Evolutionary conservation across 495 filamentous ascomycete genomes (phyloP).

Genomic region (Bacidia gigantensis): DNA sequence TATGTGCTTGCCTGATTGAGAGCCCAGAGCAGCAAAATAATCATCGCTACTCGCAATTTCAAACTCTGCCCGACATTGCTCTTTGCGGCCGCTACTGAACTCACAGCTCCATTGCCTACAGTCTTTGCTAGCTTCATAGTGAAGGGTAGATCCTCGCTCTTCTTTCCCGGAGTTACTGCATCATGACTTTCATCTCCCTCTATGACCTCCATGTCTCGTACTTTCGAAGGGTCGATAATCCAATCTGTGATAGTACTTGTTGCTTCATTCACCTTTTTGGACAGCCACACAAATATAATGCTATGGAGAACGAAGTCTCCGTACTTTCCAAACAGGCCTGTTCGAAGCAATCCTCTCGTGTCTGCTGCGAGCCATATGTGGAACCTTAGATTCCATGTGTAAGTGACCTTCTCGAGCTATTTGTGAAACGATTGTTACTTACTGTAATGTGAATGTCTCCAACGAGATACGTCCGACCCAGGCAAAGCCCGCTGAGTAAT

Average conservation of each 20-base stretch:
- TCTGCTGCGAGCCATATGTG: slow-evolving; percentile 52
- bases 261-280: slow-evolving; percentile 23
- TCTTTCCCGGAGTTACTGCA: background rate
- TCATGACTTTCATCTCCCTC: background rate
- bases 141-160: slow-evolving; percentile 4
- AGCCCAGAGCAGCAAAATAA: slow-evolving; percentile 14
- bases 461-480: slow-evolving; percentile 42
- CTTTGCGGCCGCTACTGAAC: background rate
- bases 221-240: slow-evolving; percentile 23
- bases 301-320: slow-evolving; percentile 27
- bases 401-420: background rate
- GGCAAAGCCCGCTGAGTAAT: slow-evolving; percentile 33
- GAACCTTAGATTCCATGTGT: slow-evolving; percentile 16
- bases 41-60: slow-evolving; percentile 1
- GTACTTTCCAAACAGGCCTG: slow-evolving; percentile 29
- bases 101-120: background rate
- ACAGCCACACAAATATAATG: slow-evolving; percentile 29
- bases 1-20: slow-evolving; percentile 14
- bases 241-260: slow-evolving; percentile 26
- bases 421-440: background rate
- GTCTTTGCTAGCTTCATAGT: background rate
- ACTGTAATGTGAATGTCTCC: slow-evolving; percentile 44
- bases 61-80: background rate
- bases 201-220: background rate
- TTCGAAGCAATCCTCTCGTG: slow-evolving; percentile 36